These are phyloP conservation scores for Nicotiana rustica DNA, from an alignment of 305 asterid species.

Conservation along the genomic window DNA sequence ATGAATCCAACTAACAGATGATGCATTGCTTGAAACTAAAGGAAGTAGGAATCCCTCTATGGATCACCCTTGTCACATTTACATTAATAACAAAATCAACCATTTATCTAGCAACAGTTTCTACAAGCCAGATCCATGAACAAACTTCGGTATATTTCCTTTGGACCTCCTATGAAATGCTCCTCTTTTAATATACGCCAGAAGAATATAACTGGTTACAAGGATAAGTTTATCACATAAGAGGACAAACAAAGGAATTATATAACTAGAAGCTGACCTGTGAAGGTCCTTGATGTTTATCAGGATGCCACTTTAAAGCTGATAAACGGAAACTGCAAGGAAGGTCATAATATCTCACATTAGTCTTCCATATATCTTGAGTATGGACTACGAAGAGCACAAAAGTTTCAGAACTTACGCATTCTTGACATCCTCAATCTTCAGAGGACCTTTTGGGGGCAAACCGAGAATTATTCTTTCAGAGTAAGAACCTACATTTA, in stretches of 20 bases:
- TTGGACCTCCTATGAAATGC: not conserved
- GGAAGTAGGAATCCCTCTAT: not conserved
- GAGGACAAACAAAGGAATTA: constrained; percentile 10
- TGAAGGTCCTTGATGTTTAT: constrained; percentile 80
- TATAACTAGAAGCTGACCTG: constrained; percentile 55
- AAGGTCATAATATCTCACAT: not conserved
- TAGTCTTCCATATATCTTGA: not conserved
- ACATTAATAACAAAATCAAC: too few relatives aligned
- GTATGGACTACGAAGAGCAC: constrained; percentile 6
- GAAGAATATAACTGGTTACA: not conserved
- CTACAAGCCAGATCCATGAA: constrained; percentile 10
- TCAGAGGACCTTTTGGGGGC: constrained; percentile 74
- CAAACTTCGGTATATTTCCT: not conserved
- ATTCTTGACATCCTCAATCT: constrained; percentile 79
- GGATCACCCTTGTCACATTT: not conserved
- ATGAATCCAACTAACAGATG: not conserved
- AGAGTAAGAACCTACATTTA: constrained; percentile 49
- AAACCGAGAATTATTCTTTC: constrained; percentile 80
- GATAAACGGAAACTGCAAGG: constrained; percentile 78
- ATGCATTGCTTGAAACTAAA: constrained; percentile 20
- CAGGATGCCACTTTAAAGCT: constrained; percentile 98
- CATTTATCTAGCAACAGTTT: not conserved
- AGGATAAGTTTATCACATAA: not conserved
- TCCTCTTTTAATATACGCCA: not conserved
- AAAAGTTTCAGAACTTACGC: constrained; percentile 68